Percentiles rank a stretch among this genome's conserved stretches.
phyloP scores from a whole-genome alignment of 2,329 filamentous ascomycete genomes.

The Elsinoe fawcettii region DNA sequence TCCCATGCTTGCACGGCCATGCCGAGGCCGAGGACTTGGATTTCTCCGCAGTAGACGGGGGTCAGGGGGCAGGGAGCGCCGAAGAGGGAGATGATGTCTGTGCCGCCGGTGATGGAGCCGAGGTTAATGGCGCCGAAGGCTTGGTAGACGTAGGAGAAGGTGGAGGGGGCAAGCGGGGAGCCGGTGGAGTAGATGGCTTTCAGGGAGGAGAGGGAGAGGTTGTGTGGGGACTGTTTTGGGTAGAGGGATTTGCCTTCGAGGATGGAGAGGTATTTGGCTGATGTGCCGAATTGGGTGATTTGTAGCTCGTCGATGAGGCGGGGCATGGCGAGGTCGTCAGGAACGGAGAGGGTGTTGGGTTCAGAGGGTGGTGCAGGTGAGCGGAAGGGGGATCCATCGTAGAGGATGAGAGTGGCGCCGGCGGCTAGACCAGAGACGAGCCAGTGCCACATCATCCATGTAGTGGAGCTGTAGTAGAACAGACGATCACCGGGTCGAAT shows the following conservation, averaged over 20 bases:
- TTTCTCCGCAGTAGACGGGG: slow-evolving; percentile 44
- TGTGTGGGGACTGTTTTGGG: slow-evolving; percentile 43
- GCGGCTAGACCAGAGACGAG: slow-evolving; percentile 76
- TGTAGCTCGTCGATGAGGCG: slow-evolving; percentile 68
- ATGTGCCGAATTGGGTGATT: slow-evolving; percentile 92
- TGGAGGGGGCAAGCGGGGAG: slow-evolving; percentile 84
- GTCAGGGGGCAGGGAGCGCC: slow-evolving; percentile 62
- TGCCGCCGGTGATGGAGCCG: slow-evolving; percentile 88
- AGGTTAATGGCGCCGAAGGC: slow-evolving; percentile 79
- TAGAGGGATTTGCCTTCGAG: slow-evolving; percentile 70
- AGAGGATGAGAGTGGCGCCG: slow-evolving; percentile 76
- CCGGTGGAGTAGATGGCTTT: slow-evolving; percentile 91
- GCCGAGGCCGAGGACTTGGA: slow-evolving; percentile 43
- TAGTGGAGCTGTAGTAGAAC: slow-evolving; percentile 91
- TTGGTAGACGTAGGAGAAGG: slow-evolving; percentile 81
- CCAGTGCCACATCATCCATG: slow-evolving; percentile 99
- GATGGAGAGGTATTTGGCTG: slow-evolving; percentile 83
- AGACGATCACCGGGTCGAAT: slow-evolving; percentile 64
- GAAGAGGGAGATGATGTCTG: slow-evolving; percentile 93
- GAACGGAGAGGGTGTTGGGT: slow-evolving; percentile 39
- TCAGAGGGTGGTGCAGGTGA: slow-evolving; percentile 33
- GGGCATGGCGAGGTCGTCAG: slow-evolving; percentile 74
- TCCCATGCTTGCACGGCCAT: slow-evolving; percentile 46
- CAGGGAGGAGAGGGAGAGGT: slow-evolving; percentile 52
- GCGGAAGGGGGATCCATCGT: slow-evolving; percentile 84